Evolutionary conservation across 2,329 filamentous ascomycete genomes (phyloP), one percentile per base, ranked within the genome.

Genomic region (Colletotrichum liaoningense): DNA sequence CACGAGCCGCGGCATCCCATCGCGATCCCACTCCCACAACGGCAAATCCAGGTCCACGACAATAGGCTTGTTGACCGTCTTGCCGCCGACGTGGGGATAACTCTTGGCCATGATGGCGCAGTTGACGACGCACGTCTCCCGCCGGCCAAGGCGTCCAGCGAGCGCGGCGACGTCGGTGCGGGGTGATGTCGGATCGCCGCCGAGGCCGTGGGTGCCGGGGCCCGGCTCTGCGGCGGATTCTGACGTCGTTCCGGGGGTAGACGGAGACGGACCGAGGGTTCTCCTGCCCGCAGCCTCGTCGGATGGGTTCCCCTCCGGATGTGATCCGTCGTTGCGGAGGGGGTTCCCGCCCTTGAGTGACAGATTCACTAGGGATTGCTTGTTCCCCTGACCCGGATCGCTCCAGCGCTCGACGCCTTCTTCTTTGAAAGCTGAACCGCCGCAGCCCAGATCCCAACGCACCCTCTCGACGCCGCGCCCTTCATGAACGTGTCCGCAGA

Each of bases 31-130:
- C 63, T 81, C 79, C 85, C 87, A 89, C 24, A 92, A 84, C 0
- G 92, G 92, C 74, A 97, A 84, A 76, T 95, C 91, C 35, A 97
- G 79, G 79, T 97, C 94, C 14, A 97, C 91, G n/a, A 97, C 92
- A 76, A 97, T 93, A 24, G 94, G 92, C 79, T 95, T 94, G 81
- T 95, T 91, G 82, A 93, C 91, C 74, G 83, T 86, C 80, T 92
- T 93, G 19, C 90, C 90, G 1, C 86, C 87, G 1, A 77, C 78
- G 75, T 93, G 91, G 63, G 92, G 92, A 82, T 90, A 92, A 74
- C 89, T 91, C 26, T 87, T 91, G 56, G 90, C 91, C 86, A 93
- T 89, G 74, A 95, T 91, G 24, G 94, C 91, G 33, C 93, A 93
- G 83, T 97, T 97, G 77, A 97, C 88, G 66, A 97, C 84, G 79